Conservation (phyloP, 305 asterid genomes). For the Fraxinus dipetala region DNA sequence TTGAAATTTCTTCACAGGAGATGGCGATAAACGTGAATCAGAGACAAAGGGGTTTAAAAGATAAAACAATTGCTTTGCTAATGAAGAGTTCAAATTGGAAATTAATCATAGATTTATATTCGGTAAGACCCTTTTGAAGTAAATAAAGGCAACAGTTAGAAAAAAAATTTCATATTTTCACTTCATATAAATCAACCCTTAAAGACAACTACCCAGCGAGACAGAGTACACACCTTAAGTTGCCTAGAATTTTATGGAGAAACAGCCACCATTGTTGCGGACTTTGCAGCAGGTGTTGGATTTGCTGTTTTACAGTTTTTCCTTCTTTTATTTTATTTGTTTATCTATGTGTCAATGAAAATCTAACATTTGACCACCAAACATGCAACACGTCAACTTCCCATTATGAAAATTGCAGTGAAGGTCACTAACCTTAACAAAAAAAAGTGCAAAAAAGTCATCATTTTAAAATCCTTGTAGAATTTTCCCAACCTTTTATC, state of each 20-base stretch:
- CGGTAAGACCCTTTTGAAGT: not conserved
- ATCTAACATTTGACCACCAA: not conserved
- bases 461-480: not conserved
- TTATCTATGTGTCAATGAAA: not conserved
- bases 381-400: not conserved
- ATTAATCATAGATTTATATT: not conserved
- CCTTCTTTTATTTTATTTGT: not conserved
- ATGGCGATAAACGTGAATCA: not conserved
- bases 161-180: not conserved
- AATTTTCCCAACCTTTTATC: not conserved
- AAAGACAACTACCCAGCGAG: not conserved
- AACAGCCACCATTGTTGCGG: slow-evolving; percentile 7
- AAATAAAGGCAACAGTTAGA: not conserved
- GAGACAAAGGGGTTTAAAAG: not conserved
- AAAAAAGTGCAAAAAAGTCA: not conserved
- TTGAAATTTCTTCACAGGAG: not conserved
- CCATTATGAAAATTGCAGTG: not conserved
- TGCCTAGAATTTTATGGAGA: not conserved
- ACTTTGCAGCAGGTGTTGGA: not conserved
- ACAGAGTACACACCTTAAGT: not conserved
- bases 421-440: not conserved
- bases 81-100: not conserved
- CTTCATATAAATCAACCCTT: not conserved
- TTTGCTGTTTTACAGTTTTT: not conserved
- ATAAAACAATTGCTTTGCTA: not conserved